Percentiles rank a stretch among this genome's conserved stretches.
Conservation (phyloP, 1,284 basidiomycete species). For the Pyrrhoderma noxium region DNA sequence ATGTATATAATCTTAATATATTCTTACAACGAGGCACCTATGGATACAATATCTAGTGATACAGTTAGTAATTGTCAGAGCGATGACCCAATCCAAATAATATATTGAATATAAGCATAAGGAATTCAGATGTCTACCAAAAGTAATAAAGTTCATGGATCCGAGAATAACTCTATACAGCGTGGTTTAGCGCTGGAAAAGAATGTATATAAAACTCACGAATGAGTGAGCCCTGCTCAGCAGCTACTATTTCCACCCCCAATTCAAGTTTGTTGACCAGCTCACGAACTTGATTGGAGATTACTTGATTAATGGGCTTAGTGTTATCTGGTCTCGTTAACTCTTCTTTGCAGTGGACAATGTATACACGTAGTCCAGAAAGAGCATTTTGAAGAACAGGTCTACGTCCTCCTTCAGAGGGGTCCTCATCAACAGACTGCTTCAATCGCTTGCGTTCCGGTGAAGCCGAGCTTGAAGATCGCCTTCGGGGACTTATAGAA, state of each 20-base stretch:
- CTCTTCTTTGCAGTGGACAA: conserved; percentile 79
- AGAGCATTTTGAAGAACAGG: conserved; percentile 39
- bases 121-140: neutral
- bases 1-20: no score
- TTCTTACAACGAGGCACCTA: neutral
- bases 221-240: conserved; percentile 67
- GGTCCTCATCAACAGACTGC: conserved; percentile 28
- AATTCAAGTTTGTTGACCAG: conserved; percentile 48
- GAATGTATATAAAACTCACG: conserved; percentile 42
- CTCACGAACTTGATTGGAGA: conserved; percentile 52
- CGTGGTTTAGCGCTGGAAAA: no score
- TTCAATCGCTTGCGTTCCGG: conserved; percentile 38
- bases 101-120: neutral
- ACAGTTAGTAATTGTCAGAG: neutral
- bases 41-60: conserved; percentile 10
- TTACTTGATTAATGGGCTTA: conserved; percentile 47
- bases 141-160: neutral
- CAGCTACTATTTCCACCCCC: conserved; percentile 56
- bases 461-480: conserved; percentile 4
- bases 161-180: no score
- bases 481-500: conserved; percentile 1
- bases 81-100: neutral
- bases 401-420: conserved; percentile 7
- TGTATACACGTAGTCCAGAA: conserved; percentile 53
- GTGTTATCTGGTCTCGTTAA: conserved; percentile 22